These are phyloP conservation scores for Ophiostoma fasciatum DNA, from an alignment of 2,329 filamentous ascomycete species.

Conservation along the genomic window DNA sequence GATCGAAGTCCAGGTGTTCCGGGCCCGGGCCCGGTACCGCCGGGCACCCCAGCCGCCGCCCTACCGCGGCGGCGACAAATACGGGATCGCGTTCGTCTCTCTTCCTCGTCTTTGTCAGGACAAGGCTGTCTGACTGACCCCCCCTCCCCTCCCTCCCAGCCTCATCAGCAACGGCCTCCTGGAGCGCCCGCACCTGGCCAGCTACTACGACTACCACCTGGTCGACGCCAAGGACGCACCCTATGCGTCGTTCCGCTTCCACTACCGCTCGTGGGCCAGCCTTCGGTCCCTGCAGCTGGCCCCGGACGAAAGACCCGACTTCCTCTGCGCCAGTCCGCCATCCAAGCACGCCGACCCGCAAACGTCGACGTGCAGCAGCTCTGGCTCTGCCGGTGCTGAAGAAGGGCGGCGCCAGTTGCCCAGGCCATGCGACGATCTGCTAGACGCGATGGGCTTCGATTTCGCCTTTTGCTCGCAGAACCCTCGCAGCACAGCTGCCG, in stretches of 20 bases:
- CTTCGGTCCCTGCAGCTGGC: conserved; percentile 34
- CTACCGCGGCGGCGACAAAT: conserved; percentile 32
- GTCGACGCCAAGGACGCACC: conserved; percentile 35
- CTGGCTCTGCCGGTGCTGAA: neutral
- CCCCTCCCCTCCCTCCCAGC: conserved; percentile 18
- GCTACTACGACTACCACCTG: conserved; percentile 37
- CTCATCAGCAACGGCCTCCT: conserved; percentile 38
- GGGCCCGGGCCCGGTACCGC: conserved; percentile 31
- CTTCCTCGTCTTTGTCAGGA: neutral
- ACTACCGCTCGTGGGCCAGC: conserved; percentile 38
- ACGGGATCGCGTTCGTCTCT: conserved; percentile 36
- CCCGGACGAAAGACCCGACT: conserved; percentile 14
- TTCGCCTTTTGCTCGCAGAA: no score
- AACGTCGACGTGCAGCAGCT: neutral
- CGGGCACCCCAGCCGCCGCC: conserved; percentile 25
- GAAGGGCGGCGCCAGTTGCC: no score
- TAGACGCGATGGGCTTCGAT: no score
- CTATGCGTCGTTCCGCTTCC: conserved; percentile 38
- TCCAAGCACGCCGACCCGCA: no score
- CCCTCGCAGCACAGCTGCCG: no score
- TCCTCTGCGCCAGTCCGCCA: neutral
- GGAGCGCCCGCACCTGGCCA: conserved; percentile 33
- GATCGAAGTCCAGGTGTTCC: conserved; percentile 38
- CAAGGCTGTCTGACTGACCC: no score
- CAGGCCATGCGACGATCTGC: no score